A percentile compares a stretch with the other conserved stretches of the same genome.
Evolutionary conservation across 768 basidiomycete species (phyloP).

Genomic region (Lactifluus echinatus): DNA sequence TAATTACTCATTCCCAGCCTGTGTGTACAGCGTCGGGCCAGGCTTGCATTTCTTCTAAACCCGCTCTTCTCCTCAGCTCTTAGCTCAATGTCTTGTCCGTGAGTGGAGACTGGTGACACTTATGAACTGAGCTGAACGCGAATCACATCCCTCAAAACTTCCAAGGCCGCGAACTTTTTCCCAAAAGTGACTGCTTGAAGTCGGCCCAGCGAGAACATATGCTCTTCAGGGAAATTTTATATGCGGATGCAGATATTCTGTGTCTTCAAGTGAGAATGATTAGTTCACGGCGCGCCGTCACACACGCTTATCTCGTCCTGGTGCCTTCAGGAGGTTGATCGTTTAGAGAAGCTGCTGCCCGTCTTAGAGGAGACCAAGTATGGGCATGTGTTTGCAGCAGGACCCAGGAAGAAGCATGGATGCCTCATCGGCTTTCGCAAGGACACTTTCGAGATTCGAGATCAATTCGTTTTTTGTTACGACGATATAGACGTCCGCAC

Average conservation of each 20-base stretch:
- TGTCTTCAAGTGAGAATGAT: slow-evolving; percentile 65
- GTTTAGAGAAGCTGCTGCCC: slow-evolving; percentile 63
- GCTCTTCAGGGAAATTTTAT: slow-evolving; percentile 66
- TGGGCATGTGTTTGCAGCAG: slow-evolving; percentile 53
- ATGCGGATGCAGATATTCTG: slow-evolving; percentile 67
- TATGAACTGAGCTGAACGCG: not conserved
- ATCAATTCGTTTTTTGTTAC: slow-evolving; percentile 48
- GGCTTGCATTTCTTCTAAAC: not conserved
- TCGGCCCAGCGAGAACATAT: slow-evolving; percentile 63
- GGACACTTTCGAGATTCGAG: slow-evolving; percentile 38
- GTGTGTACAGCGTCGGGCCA: not conserved
- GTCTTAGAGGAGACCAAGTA: slow-evolving; percentile 59
- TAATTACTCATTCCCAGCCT: slow-evolving; percentile 23
- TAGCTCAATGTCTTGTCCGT: slow-evolving; percentile 78
- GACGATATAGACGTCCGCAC: slow-evolving; percentile 53
- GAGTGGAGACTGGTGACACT: slow-evolving; percentile 28
- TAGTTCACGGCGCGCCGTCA: not conserved
- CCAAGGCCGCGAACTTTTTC: slow-evolving; percentile 72
- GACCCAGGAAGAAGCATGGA: slow-evolving; percentile 75
- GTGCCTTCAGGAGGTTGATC: slow-evolving; percentile 76
- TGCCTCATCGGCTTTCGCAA: slow-evolving; percentile 72
- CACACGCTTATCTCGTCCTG: not conserved
- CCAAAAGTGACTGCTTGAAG: slow-evolving; percentile 78
- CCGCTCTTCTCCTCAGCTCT: slow-evolving; percentile 36
- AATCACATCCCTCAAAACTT: not conserved